Conservation (phyloP, 2,329 filamentous ascomycete species). For the Dryadomyces quercus-mongolicae region DNA sequence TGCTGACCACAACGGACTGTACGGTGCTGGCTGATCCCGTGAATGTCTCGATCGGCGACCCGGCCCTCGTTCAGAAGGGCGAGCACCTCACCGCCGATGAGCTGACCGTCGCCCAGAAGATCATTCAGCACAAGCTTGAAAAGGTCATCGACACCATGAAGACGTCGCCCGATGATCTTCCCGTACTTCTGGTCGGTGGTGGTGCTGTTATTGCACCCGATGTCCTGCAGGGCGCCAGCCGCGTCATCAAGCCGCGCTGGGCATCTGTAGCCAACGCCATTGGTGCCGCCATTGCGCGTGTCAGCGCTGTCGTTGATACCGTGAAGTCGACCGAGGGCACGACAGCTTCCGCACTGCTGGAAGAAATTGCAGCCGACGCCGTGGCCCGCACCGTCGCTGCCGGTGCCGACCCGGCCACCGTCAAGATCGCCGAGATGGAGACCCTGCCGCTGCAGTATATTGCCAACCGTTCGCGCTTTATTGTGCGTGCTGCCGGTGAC, state of each 20-base stretch:
- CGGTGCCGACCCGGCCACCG: slow-evolving; percentile 30
- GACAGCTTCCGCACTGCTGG: slow-evolving; percentile 25
- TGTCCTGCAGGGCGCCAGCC: slow-evolving; percentile 16
- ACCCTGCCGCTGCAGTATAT: slow-evolving; percentile 42
- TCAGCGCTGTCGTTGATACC: slow-evolving; percentile 39
- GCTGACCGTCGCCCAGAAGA: slow-evolving; percentile 16
- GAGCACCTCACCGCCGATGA: slow-evolving; percentile 23
- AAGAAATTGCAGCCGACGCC: slow-evolving; percentile 26
- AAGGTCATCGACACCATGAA: slow-evolving; percentile 50
- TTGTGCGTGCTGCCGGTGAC: slow-evolving; percentile 42
- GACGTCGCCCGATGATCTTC: slow-evolving; percentile 42
- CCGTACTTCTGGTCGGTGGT: slow-evolving; percentile 50
- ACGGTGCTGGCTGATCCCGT: slow-evolving; percentile 17
- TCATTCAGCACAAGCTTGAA: slow-evolving; percentile 43
- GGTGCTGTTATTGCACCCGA: slow-evolving; percentile 46
- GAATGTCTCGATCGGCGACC: slow-evolving; percentile 15
- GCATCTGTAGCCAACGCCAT: slow-evolving; percentile 53
- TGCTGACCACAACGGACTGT: slow-evolving; percentile 47
- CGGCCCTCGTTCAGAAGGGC: slow-evolving; percentile 22
- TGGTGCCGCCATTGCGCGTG: slow-evolving; percentile 48
- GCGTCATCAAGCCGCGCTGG: slow-evolving; percentile 40
- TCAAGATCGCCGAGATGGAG: slow-evolving; percentile 38
- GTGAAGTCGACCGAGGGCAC: slow-evolving; percentile 26
- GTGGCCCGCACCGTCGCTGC: slow-evolving; percentile 30
- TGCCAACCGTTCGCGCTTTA: slow-evolving; percentile 35